Evolutionary conservation across 2,329 filamentous ascomycete species (phyloP), one percentile per base, ranked within the genome.

Genomic region (Xylariaceae sp.): DNA sequence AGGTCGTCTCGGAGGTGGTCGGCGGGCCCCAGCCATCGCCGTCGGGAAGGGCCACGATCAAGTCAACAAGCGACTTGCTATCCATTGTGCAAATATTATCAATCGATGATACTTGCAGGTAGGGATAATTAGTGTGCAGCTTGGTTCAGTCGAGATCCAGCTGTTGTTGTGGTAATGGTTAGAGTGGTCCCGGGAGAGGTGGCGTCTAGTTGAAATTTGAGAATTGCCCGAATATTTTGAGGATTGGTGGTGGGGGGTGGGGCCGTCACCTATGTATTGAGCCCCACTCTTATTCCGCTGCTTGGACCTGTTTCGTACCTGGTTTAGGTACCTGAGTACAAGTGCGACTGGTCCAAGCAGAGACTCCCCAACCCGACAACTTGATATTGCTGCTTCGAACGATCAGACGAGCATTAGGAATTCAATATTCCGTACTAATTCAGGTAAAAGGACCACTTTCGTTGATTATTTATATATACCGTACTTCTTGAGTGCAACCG

Each of bases 21-120:
- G 89, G 76, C 56, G 93, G 93, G 62, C 94, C 94, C 94, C 94
- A 99, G 76, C 87, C 84, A 70, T 90, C 88, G 72, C 88, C 87
- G 58, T 87, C 80, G 64, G 88, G 88, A 72, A 91, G 84, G 71
- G 84, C 82, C 72, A 87, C 79, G 73, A 90, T 88, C 66, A 92
- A 82, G 70, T 83, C 79, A 68, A 80, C 75, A 71, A 85, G 62
- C 30, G 69, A 70, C 39, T 51, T 64, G 6, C 62, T 23, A 48
- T 61, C 66, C 70, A 72, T 72, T 23, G 57, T 69, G 62, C 13
- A 30, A 11, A 44, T 45, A 2, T 37, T 49, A 0, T 13, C 17
- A 17, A 42, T 7, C 3, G 13, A 18, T 3, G 2, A 9, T 51
- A 44, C 23, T 35, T 30, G 11, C 6, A 50, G 34, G 47, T 8